Evolutionary conservation across 2,329 filamentous ascomycete genomes (phyloP), one percentile per base, ranked within the genome.

Genomic region (Monilinia fructigena): DNA sequence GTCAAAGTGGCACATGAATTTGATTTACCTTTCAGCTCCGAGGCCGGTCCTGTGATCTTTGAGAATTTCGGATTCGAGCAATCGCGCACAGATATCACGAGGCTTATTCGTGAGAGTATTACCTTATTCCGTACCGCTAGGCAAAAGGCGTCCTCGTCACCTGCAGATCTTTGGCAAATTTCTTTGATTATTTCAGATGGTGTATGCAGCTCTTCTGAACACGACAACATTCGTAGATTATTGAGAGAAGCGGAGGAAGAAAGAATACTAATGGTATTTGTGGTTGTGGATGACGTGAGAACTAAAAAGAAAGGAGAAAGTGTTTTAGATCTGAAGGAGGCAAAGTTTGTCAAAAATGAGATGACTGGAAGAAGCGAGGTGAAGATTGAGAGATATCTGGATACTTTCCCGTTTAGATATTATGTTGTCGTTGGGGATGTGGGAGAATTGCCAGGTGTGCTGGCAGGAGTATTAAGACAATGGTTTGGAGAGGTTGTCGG

Each of bases 251-350:
- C 95, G 0, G 88, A 93, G 74, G 93, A 97, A 77, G 92, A 97
- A 79, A 85, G 93, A 20, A 96, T 99, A 76, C 97, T 99, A 92
- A 88, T 98, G 70, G 94, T 99, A 7, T 99, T 99, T 77, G 92
- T 99, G 73, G 90, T 99, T 74, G 92, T 99, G 75, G 95, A 99
- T 80, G 82, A 86, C 55, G 75, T 82, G 28, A 78, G 79, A 67
- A 78, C 78, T 31, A 80, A 82, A 70, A 81, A 82, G 71, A 79
- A 81, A 61, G 83, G 83, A 56, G 83, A 86, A 68, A 90, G 88
- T 73, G 96, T 99, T 68, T 79, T 98, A 74, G 93, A 97, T 76
- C 83, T 98, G 73, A 92, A 93, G 77, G 89, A 93, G 78, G 94
- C 93, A 48, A 87, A 87, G 75, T 97, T 98, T 75, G 85, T 89